Conservation (phyloP, 1,284 basidiomycete genomes). For the Vanrija sp. region DNA sequence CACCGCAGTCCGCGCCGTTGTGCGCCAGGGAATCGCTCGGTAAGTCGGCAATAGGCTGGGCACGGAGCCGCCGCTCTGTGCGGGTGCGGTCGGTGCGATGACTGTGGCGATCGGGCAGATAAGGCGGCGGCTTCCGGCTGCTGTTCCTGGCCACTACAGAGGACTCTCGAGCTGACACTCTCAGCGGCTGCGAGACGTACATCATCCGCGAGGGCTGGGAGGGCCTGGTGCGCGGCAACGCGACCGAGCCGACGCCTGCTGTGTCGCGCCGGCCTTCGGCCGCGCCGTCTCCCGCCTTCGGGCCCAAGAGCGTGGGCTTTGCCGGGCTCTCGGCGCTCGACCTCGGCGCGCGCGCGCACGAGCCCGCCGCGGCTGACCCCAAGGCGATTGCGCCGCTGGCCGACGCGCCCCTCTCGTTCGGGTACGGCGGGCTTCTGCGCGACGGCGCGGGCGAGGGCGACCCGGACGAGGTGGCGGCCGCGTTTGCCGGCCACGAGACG, state of each 20-base stretch:
- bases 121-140: too few species aligned
- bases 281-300: slow-evolving; percentile 26
- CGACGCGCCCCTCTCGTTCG: slow-evolving; percentile 64
- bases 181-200: slow-evolving; percentile 85
- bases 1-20: slow-evolving; percentile 69
- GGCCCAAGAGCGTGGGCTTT: slow-evolving; percentile 32
- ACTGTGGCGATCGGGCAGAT: too few species aligned
- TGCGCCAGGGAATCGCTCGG: slow-evolving; percentile 84
- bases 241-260: slow-evolving; percentile 34
- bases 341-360: slow-evolving; percentile 7
- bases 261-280: slow-evolving; percentile 20
- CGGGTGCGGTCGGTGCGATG: too few species aligned
- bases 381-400: slow-evolving; percentile 31
- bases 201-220: slow-evolving; percentile 97
- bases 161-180: background rate
- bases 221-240: slow-evolving; percentile 67
- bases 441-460: slow-evolving; percentile 81
- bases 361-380: slow-evolving; percentile 19
- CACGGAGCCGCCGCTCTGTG: too few species aligned
- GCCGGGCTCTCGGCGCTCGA: slow-evolving; percentile 16
- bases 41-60: slow-evolving; percentile 51
- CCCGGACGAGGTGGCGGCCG: slow-evolving; percentile 29
- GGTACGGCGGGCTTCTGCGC: slow-evolving; percentile 81
- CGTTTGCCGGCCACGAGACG: slow-evolving; percentile 41
- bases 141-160: too few species aligned